A percentile compares a stretch with the other conserved stretches of the same genome.
Conservation (phyloP, 2,329 filamentous ascomycete genomes). For the Aureobasidium sp. region DNA sequence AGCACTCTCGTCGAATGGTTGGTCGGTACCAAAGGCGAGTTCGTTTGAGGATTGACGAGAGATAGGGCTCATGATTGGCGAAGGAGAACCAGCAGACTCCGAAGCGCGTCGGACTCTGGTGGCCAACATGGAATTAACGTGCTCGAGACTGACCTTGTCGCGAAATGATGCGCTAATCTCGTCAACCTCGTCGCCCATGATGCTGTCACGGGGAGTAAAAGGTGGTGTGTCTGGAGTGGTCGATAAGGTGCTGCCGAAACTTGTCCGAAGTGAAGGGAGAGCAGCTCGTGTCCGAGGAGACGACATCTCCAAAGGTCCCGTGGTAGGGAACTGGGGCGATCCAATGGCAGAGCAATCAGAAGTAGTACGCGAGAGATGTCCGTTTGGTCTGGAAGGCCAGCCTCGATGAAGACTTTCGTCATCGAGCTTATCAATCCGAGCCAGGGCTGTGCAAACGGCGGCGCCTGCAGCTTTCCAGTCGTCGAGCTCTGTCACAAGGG, state of each 20-base stretch:
- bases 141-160: slow-evolving; percentile 18
- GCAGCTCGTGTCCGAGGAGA: not conserved
- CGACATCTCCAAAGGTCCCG: not conserved
- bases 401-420: slow-evolving; percentile 27
- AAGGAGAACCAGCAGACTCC: not conserved
- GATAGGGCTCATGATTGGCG: not conserved
- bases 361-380: slow-evolving; percentile 14
- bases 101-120: not conserved
- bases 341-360: slow-evolving; percentile 3
- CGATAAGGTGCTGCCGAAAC: not conserved
- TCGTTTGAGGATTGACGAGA: slow-evolving; percentile 1
- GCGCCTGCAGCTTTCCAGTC: slow-evolving; percentile 39
- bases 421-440: slow-evolving; percentile 29
- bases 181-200: slow-evolving; percentile 18
- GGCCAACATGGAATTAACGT: slow-evolving; percentile 20
- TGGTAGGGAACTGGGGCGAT: not conserved
- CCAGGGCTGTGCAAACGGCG: slow-evolving; percentile 37
- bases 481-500: slow-evolving; percentile 29
- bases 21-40: not conserved
- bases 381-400: slow-evolving; percentile 24
- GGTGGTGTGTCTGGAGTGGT: slow-evolving; percentile 25
- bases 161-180: slow-evolving; percentile 16
- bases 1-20: slow-evolving; percentile 24
- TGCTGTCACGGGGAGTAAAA: slow-evolving; percentile 26
- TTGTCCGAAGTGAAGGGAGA: not conserved